Evolutionary conservation across 495 filamentous ascomycete genomes (phyloP), one percentile per base, ranked within the genome.

Genomic region (Hypoxylon trugodes): DNA sequence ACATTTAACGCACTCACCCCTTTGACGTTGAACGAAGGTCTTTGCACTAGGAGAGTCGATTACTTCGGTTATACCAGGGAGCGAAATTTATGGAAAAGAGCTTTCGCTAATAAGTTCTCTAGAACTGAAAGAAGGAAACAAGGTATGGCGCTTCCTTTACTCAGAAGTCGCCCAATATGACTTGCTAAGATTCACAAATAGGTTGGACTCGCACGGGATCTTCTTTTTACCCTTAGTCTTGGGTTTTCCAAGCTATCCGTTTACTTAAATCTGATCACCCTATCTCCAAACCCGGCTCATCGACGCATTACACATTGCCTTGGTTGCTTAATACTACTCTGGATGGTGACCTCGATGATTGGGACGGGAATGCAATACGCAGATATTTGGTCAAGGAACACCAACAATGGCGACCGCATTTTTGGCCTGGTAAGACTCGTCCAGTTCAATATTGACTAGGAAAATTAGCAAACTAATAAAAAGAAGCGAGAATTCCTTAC

Each of bases 361-460:
- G 66, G 60, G 4, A 61, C 65, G 0, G 71, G 73, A 3, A 79
- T 82, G 15, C 75, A 80, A 43, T 81, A 40, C 37, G 2, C 37
- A 40, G 37, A 40, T 19, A 40, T 16, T 18, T 6, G 10, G 15
- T 18, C 37, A 19, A 18, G 37, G 2, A 40, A 40, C 9, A 7
- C 37, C 13, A 40, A 40, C 4, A 40, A 16, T 4, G 37, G 15
- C 9, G 37, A 15, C 37, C 4, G 37, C 7, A 5, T 2, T 19
- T 18, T 40, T 40, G 37, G 37, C 4, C 37, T 18, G 37, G 37
- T 40, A 18, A 40, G 37, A 40, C 3, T 19, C 21, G 10, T 7
- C 37, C 21, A 8, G 4, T 40, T 18, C 13, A 18, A 18, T 40
- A 10, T 18, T 18, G 37, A 8, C 16, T 40, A 7, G 8, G 2